These are phyloP conservation scores for Huntiella abstrusa DNA, from an alignment of 2,329 filamentous ascomycete genomes.

Conservation along the genomic window DNA sequence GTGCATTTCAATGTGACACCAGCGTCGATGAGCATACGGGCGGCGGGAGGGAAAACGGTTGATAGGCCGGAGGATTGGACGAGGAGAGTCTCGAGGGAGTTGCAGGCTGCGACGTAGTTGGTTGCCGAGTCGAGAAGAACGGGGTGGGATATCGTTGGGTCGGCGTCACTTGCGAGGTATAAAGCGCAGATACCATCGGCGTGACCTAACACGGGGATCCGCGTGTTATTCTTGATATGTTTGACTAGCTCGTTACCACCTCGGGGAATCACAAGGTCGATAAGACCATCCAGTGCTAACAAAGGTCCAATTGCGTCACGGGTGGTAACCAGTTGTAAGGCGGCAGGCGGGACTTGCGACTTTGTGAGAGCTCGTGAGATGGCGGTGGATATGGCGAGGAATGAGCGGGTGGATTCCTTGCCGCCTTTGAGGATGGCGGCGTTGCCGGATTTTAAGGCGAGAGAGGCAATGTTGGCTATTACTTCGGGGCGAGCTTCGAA, in stretches of 20 bases:
- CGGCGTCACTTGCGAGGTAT: constrained; percentile 66
- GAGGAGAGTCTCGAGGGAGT: constrained; percentile 79
- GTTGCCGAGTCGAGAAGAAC: constrained; percentile 85
- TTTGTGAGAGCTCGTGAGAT: constrained; percentile 59
- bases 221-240: constrained; percentile 76
- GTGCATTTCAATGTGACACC: constrained; percentile 78
- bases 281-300: constrained; percentile 67
- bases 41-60: constrained; percentile 51
- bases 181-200: constrained; percentile 83
- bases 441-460: constrained; percentile 94
- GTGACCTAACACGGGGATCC: constrained; percentile 89
- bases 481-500: constrained; percentile 96
- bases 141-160: constrained; percentile 48
- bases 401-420: constrained; percentile 91
- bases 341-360: constrained; percentile 63
- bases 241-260: constrained; percentile 80
- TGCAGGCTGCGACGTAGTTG: constrained; percentile 88
- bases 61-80: constrained; percentile 54
- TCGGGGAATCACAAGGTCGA: constrained; percentile 87
- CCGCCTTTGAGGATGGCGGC: constrained; percentile 93
- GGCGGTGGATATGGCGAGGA: constrained; percentile 69
- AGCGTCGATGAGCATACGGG: constrained; percentile 51
- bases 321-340: constrained; percentile 85
- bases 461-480: constrained; percentile 89
- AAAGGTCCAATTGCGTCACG: constrained; percentile 78